Base-by-base conservation (phyloP, 805 yeast genomes). In the Yarrowia sp. region DNA sequence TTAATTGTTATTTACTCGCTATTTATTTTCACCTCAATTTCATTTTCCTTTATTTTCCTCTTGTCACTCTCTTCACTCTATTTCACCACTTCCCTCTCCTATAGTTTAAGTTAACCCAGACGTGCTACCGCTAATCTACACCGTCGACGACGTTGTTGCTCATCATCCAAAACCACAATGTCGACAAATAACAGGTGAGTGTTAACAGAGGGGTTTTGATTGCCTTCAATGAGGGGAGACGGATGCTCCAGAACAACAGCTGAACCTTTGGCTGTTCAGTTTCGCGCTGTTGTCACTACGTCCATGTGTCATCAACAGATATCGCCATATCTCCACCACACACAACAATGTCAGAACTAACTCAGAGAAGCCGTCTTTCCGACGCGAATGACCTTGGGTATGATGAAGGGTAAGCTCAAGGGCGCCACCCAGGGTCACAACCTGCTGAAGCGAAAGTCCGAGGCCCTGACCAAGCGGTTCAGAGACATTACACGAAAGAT, bases 341-440 rank as follows among this genome's bases (percentile, higher is more conserved):
- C 10, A 26, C 52, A 22, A 5, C 8, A 12, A 8, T 26, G 11
- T 3, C 63, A 26, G 32, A 42, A 35, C 65, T 59, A 59, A 45
- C 35, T 35, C 61, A 90, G 98, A 84, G 98, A 93, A 79, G 96
- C 91, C 77, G 98, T 93, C 56, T 93, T 93, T 79, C 97, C 98
- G 42, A 93, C 98, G 66, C 93, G 98, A 81, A 93, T 93, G 98
- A 94, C 98, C 70, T 86, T 94, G 73, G 92, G 97, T 61, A 79
- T 91, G 70, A 95, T 95, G 98, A 95, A 95, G 83, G 86, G 90
- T 70, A 95, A 95, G 80, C 86, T 95, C 77, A 94, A 93, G 80
- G 99, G 99, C 68, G 99, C 99, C 1, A 93, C 91, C 75, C 97
- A 91, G 76, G 99, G 99, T 45, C 97, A 95, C 79, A 90, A 96